Conservation (phyloP, 2,329 filamentous ascomycete genomes). For the Trichoderma hamatum region DNA sequence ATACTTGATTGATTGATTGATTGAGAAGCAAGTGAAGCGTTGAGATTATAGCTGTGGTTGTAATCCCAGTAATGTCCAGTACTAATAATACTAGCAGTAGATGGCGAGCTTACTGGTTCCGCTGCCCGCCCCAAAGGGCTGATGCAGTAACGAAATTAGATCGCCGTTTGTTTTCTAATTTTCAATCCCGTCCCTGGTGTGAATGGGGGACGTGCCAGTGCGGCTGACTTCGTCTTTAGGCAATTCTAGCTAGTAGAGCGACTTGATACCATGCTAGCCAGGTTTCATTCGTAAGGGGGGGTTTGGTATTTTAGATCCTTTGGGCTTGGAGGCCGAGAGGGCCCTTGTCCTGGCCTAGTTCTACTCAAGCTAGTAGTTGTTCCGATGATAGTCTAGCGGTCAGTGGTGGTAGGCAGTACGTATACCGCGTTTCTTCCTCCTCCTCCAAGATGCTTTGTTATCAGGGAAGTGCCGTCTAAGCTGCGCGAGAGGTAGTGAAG, state of each 20-base stretch:
- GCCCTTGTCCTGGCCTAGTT: conserved; percentile 15
- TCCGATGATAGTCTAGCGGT: conserved; percentile 19
- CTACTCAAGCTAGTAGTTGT: background rate
- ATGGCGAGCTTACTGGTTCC: background rate
- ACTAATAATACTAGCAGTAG: background rate
- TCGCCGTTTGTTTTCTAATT: background rate
- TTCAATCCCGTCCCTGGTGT: background rate
- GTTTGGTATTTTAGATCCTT: conserved; percentile 7
- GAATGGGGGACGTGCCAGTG: conserved; percentile 9
- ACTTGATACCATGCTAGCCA: conserved; percentile 7
- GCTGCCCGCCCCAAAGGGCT: background rate
- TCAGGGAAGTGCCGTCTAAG: background rate
- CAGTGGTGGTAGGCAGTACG: background rate
- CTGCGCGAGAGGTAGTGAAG: background rate
- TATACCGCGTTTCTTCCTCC: background rate
- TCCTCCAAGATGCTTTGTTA: background rate
- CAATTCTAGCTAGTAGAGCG: background rate
- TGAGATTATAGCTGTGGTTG: background rate
- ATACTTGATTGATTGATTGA: background rate
- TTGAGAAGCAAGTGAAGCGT: background rate
- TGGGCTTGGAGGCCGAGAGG: background rate
- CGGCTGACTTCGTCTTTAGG: conserved; percentile 10
- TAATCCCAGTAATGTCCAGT: background rate
- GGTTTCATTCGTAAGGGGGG: conserved; percentile 12
- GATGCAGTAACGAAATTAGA: conserved; percentile 11